Evolutionary conservation across 176 grass and related monocot species (phyloP), one percentile per base, ranked within the genome.

Genomic region (Melocanna baccifera): DNA sequence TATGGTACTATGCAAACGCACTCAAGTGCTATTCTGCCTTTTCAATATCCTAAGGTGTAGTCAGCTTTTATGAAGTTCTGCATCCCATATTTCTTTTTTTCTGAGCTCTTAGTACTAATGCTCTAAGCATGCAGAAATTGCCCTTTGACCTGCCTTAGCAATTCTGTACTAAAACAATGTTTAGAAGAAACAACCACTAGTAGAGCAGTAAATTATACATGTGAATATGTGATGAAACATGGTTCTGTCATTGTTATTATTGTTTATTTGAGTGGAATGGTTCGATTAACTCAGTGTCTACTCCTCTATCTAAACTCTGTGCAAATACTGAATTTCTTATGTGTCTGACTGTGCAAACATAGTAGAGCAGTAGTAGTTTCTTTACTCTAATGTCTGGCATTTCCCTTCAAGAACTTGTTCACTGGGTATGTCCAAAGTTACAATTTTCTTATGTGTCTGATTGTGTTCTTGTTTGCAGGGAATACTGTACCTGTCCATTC

Each of bases 401-500:
- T 63, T 75, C 6, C 14, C 53, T 75, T 40, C 39, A 77, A 14
- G 14, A 79, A 75, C 16, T 63, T 86, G 59, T 75, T 86, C 18
- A 59, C 14, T 77, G 28, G 12, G 3, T 36, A n/a, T n/a, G 25
- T 84, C 9, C 7, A 69, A 42, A 64, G 64, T 52, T 68, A 19
- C 46, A 34, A 9, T 40, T 80, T 55, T 52, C 63, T 76, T 73
- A 87, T 43, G 45, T 37, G 19, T 3, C 15, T 72, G 30, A 51
- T 51, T 75, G 3, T 68, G 7, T 55, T 85, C 13, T 76, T 14
- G 51, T 89, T 83, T 95, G 79, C 91, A 95, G 92, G 95, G 83
- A 62, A 71, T 95, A 83, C 81, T 95, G 39, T 87, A 77, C 74
- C 85, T 71, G 71, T 87, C 85, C 62, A 77, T 88, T 86, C 85